A percentile compares a stretch with the other conserved stretches of the same genome.
Evolutionary conservation across 164 flowering plant genomes (phyloP).

Genomic region (Nelumbo lutea): DNA sequence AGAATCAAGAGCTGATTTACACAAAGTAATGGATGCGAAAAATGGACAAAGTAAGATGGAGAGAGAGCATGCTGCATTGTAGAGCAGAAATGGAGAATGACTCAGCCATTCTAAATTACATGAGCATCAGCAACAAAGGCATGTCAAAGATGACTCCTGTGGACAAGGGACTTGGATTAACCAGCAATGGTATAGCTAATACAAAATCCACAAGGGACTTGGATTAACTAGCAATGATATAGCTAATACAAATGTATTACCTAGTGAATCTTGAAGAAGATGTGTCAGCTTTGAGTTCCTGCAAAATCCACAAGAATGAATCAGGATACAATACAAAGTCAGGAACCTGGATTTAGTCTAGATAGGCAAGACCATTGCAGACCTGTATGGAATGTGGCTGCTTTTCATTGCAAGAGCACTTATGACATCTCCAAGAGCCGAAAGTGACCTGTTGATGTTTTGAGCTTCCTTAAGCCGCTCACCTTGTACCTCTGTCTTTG

Average conservation of each 20-base stretch:
- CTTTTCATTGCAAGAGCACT: slow-evolving; percentile 78
- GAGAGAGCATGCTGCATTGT: too few relatives aligned
- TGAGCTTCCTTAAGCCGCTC: slow-evolving; percentile 93
- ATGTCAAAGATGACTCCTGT: neutral
- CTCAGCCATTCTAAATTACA: neutral
- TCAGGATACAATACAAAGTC: slow-evolving; percentile 6
- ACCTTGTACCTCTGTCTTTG: slow-evolving; percentile 82
- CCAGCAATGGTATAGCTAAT: neutral
- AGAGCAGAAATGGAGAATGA: too few relatives aligned
- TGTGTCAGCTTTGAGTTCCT: slow-evolving; percentile 95
- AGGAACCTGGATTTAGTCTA: too few relatives aligned
- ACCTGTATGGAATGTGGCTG: slow-evolving; percentile 89
- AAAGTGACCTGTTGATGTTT: slow-evolving; percentile 77
- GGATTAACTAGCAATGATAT: neutral
- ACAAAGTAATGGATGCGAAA: neutral
- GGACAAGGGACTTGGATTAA: neutral
- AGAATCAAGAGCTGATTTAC: neutral
- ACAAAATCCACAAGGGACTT: neutral
- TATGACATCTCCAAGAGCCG: slow-evolving; percentile 92
- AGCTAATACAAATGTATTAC: slow-evolving; percentile 22
- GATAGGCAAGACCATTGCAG: neutral
- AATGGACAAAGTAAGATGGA: neutral
- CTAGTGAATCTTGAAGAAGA: slow-evolving; percentile 84
- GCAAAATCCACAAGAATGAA: slow-evolving; percentile 10
- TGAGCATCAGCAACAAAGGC: neutral